phyloP scores from a whole-genome alignment of 2,329 filamentous ascomycete species.

The Aspergillus puulaauensis region DNA sequence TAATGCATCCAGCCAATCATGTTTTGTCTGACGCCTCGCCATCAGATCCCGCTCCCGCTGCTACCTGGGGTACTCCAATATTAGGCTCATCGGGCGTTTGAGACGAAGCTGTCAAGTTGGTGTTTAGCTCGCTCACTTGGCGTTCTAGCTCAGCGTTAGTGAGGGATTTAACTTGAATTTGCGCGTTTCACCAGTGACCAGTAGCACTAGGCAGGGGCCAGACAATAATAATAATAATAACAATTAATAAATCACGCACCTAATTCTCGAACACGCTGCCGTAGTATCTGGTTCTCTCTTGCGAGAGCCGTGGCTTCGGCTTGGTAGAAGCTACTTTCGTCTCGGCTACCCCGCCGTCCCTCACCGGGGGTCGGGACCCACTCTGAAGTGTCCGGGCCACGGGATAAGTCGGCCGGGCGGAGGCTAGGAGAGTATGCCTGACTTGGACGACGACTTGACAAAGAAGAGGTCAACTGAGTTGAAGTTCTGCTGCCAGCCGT shows the following conservation, averaged over 20 bases:
- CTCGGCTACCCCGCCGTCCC: constrained; percentile 41
- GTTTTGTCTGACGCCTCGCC: constrained; percentile 22
- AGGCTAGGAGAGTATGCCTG: constrained; percentile 40
- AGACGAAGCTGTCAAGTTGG: constrained; percentile 5
- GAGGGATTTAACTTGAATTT: neutral
- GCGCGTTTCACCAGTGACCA: no score
- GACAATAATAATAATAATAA: neutral
- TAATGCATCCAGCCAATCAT: constrained; percentile 10
- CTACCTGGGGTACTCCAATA: constrained; percentile 11
- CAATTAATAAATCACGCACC: constrained; percentile 28
- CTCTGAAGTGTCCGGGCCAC: constrained; percentile 26
- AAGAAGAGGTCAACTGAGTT: constrained; percentile 31
- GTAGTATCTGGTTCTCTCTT: constrained; percentile 50
- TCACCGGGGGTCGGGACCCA: constrained; percentile 28
- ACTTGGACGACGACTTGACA: constrained; percentile 37
- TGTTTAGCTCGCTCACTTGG: constrained; percentile 30
- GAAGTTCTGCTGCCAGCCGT: constrained; percentile 33
- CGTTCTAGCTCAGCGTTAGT: constrained; percentile 24
- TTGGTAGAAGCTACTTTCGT: constrained; percentile 49
- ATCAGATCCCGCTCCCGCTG: constrained; percentile 15
- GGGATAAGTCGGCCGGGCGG: constrained; percentile 29
- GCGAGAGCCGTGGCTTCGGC: constrained; percentile 47
- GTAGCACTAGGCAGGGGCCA: neutral
- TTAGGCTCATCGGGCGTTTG: constrained; percentile 11
- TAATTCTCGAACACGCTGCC: constrained; percentile 48